Evolutionary conservation across 2,329 filamentous ascomycete genomes (phyloP).

Genomic region (Colletotrichum cuscutae): DNA sequence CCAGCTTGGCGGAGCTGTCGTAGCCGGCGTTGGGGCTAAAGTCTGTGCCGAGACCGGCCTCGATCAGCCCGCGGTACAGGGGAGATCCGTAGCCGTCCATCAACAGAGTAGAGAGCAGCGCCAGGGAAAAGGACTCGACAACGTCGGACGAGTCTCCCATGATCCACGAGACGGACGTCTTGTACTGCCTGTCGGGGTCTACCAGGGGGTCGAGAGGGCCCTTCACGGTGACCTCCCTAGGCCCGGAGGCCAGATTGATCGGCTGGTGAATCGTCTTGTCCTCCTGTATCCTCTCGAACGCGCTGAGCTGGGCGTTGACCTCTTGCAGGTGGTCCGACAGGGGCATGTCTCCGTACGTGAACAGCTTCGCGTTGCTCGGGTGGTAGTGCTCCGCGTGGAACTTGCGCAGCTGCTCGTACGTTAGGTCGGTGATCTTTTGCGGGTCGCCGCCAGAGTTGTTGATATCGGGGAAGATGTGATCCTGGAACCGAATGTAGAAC

Average conservation of each 20-base stretch:
- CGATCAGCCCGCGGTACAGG: conserved; percentile 87
- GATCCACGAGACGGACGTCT: conserved; percentile 94
- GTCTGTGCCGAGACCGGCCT: conserved; percentile 89
- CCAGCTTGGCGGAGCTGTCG: conserved; percentile 79
- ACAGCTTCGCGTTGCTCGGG: conserved; percentile 94
- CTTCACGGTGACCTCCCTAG: conserved; percentile 75
- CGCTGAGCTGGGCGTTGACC: conserved; percentile 77
- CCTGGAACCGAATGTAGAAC: conserved; percentile 95
- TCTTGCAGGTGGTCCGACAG: conserved; percentile 83
- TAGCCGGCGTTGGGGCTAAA: conserved; percentile 96
- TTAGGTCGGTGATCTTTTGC: conserved; percentile 94
- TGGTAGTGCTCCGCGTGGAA: conserved; percentile 97
- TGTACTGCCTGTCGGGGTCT: conserved; percentile 86
- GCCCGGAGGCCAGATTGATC: conserved; percentile 74
- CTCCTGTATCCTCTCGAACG: conserved; percentile 76
- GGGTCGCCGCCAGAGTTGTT: conserved; percentile 98
- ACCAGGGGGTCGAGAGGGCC: conserved; percentile 91
- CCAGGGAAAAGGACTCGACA: conserved; percentile 87
- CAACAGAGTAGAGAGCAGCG: conserved; percentile 83
- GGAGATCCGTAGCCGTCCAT: conserved; percentile 97
- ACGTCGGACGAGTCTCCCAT: conserved; percentile 85
- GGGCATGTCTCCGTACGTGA: conserved; percentile 96
- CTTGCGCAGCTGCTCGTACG: conserved; percentile 85
- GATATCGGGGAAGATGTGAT: conserved; percentile 92
- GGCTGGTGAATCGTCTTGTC: conserved; percentile 82